Evolutionary conservation across 2,329 filamentous ascomycete genomes (phyloP), one percentile per base, ranked within the genome.

Genomic region (Lachnellula suecica): DNA sequence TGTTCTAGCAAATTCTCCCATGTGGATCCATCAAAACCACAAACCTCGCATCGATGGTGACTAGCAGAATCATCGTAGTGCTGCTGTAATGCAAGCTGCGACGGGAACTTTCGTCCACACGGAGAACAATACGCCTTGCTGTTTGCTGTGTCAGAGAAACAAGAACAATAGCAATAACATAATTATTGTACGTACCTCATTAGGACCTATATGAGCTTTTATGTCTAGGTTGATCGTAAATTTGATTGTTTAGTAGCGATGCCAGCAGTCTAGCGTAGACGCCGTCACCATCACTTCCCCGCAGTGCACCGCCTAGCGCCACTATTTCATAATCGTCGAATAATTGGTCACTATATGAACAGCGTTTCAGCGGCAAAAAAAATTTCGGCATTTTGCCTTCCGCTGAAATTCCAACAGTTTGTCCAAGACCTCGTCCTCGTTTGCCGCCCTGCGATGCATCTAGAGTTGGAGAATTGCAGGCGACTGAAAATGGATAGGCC

Each of bases 1-100:
- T 48, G 35, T 41, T 41, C 34, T 48, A 48, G 31, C 42, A 20
- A 48, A 27, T 48, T 41, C 9, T 41, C 46, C 35, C 35, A 42
- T 42, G 35, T 41, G 37, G 35, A 31, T 42, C 35, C 35, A 48
- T 48, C 46, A 35, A 48, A 48, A 17, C 37, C 35, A 48, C 35
- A 48, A 24, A 48, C 46, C 35, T 48, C 46, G 10, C 46, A 48
- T n/a, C 35, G 35, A 48, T 48, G 41, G 42, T 48, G 35, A 35
- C 46, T 41, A 27, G 46, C 35, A 35, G 46, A 48, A 41, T 48
- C 35, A 42, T 48, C 46, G 37, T 37, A 47, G 17, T 47, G 31
- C 31, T 38, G 29, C 15, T 31, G 29, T 15, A 31, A 31, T 31
- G 29, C 29, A 9, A 11, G 29, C 29, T 9, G 29, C 29, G 29